Conservation (phyloP, 352 stramenopile genomes). For the Pythium vanterpoolii region DNA sequence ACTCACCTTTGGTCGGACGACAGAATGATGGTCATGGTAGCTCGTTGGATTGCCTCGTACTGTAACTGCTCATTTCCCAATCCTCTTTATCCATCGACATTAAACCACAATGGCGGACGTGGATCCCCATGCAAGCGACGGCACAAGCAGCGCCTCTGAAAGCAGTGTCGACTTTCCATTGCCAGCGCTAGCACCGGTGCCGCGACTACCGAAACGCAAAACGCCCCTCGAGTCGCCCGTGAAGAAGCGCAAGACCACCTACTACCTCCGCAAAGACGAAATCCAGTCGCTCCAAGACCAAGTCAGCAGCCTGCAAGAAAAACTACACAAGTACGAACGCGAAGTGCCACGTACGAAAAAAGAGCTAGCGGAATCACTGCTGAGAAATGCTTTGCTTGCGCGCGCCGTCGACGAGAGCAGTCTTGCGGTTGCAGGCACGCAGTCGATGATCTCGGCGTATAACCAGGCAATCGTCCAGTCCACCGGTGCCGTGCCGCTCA, state of each 20-base stretch:
- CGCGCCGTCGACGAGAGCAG: not conserved
- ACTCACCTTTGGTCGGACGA: too few species aligned
- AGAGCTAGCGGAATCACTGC: not conserved
- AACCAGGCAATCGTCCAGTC: not conserved
- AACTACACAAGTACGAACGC: not conserved
- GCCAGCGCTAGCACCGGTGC: not conserved
- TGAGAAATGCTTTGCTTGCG: not conserved
- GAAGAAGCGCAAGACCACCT: slow-evolving; percentile 18
- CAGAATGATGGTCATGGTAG: too few species aligned
- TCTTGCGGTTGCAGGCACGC: slow-evolving; percentile 6
- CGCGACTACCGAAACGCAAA: slow-evolving; percentile 7
- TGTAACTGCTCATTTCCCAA: too few species aligned
- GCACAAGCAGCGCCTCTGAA: slow-evolving; percentile 14
- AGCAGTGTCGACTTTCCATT: slow-evolving; percentile 9
- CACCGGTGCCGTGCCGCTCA: not conserved
- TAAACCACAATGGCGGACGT: too few species aligned
- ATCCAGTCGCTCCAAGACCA: slow-evolving; percentile 11
- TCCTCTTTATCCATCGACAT: too few species aligned
- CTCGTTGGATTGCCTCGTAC: too few species aligned
- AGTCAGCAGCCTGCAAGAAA: not conserved
- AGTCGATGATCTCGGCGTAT: slow-evolving; percentile 10
- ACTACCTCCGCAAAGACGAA: slow-evolving; percentile 21
- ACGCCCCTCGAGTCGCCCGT: too few species aligned
- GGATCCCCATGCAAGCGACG: not conserved
- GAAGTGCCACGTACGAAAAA: not conserved